Evolutionary conservation across 2,329 filamentous ascomycete species (phyloP), one percentile per base, ranked within the genome.

Genomic region (Colletotrichum zoysiae): DNA sequence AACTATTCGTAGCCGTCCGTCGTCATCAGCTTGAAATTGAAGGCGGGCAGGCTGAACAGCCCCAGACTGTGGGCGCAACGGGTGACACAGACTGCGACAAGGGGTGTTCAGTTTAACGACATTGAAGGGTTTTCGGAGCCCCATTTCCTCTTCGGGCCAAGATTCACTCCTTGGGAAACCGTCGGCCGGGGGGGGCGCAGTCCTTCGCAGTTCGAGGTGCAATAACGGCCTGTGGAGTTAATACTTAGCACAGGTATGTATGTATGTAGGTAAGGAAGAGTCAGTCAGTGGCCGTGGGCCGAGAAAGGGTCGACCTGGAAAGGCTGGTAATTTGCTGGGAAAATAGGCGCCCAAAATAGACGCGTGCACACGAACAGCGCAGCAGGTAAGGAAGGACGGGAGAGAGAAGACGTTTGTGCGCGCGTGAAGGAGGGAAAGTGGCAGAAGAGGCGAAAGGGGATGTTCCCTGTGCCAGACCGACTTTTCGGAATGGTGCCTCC

Each of bases 381-480:
- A 4, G 11, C 14, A 46, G 44, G 44, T n/a, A 44, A 20, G 16
- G 42, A 20, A 44, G 18, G 50, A 63, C 23, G 44, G 26, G 26
- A 23, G 26, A 9, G 42, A 44, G 23, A 42, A n/a, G 35, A 55
- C 12, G 50, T 40, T 55, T 44, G 50, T 33, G 58, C 18, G 11
- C 12, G 58, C 35, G 11, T n/a, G 23, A n/a, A 35, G 26, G 42
- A 60, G 57, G 30, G 42, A 46, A 33, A 33, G 5, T 38, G 35
- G 63, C 26, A 33, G 65, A 30, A 23, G 53, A 48, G n/a, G 38
- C 18, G 18, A 35, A 68, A 46, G 14, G 69, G 69, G 65, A 48
- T 68, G 38, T 64, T 71, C 69, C 69, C 59, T 71, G 69, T 42
- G 55, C 35, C 69, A 69, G 65, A 68, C 69, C 69, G 68, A 63